A percentile compares a stretch with the other conserved stretches of the same genome.
Conservation (phyloP, 352 stramenopile genomes). For the Phytophthora palmivora region DNA sequence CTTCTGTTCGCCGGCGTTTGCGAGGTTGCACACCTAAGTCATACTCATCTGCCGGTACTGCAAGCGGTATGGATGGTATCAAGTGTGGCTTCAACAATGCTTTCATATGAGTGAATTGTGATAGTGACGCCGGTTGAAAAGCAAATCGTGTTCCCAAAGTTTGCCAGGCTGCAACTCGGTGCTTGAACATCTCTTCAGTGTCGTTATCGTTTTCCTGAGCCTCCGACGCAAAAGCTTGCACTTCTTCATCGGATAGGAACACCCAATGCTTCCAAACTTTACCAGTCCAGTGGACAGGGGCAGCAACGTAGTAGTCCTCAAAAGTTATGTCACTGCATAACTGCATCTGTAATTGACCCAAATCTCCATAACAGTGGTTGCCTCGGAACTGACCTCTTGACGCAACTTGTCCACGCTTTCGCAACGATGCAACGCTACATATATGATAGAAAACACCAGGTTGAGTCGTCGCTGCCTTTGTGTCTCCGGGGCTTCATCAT, state of each 20-base stretch:
- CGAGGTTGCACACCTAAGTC: constrained; percentile 3
- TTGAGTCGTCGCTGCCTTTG: constrained; percentile 11
- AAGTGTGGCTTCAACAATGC: constrained; percentile 39
- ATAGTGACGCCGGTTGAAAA: constrained; percentile 11
- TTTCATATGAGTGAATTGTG: constrained; percentile 35
- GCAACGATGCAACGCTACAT: constrained; percentile 45
- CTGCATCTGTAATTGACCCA: constrained; percentile 45
- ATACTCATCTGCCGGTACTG: constrained; percentile 17
- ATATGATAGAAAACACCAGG: constrained; percentile 48
- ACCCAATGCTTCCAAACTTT: constrained; percentile 63
- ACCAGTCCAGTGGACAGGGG: constrained; percentile 64
- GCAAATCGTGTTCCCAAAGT: constrained; percentile 2
- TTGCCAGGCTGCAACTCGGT: constrained; percentile 19
- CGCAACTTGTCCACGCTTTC: constrained; percentile 33
- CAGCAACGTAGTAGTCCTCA: constrained; percentile 52
- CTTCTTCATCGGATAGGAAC: constrained; percentile 46
- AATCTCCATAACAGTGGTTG: constrained; percentile 10
- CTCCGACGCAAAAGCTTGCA: constrained; percentile 46
- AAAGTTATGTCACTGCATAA: constrained; percentile 43
- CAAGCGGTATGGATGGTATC: constrained; percentile 15
- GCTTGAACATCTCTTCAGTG: constrained; percentile 14
- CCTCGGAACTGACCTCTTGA: constrained; percentile 33
- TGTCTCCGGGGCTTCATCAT: background rate
- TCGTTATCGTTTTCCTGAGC: constrained; percentile 31
- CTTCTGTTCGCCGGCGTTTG: constrained; percentile 28